Conservation (phyloP, 2,329 filamentous ascomycete species). For the Fusarium metavorans region DNA sequence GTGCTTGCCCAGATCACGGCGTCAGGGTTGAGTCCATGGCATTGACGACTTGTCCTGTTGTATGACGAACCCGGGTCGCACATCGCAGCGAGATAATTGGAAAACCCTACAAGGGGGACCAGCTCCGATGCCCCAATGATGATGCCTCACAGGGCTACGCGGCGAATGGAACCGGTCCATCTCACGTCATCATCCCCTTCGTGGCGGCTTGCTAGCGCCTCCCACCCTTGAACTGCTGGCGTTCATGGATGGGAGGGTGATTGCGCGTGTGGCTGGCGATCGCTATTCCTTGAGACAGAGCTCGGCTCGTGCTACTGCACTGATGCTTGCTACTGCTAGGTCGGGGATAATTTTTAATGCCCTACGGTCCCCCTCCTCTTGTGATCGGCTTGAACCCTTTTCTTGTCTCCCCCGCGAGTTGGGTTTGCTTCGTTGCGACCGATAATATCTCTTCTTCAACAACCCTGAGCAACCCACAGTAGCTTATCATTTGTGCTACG, state of each 20-base stretch:
- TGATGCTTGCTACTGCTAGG: neutral
- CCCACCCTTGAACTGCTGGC: constrained; percentile 14
- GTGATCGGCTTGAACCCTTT: neutral
- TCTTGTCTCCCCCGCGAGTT: neutral
- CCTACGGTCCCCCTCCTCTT: neutral
- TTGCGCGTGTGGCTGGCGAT: constrained; percentile 16
- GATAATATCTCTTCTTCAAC: neutral
- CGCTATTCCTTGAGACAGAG: neutral
- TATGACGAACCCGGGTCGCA: neutral
- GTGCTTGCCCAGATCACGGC: neutral
- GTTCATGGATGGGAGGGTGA: neutral
- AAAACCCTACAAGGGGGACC: neutral
- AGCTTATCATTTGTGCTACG: neutral
- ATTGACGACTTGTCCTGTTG: neutral
- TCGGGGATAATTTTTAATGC: constrained; percentile 8
- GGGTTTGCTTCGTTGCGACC: constrained; percentile 8
- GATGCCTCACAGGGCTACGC: neutral
- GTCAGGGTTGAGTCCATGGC: constrained; percentile 15
- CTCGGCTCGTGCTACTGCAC: neutral
- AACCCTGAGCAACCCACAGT: constrained; percentile 7
- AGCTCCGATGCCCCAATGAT: constrained; percentile 5
- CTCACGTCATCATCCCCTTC: constrained; percentile 43
- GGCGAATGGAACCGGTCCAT: constrained; percentile 27
- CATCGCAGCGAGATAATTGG: neutral
- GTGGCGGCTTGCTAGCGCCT: constrained; percentile 23